phyloP scores from a whole-genome alignment of 2,329 filamentous ascomycete genomes.

The Sphaerulina vaccinii region DNA sequence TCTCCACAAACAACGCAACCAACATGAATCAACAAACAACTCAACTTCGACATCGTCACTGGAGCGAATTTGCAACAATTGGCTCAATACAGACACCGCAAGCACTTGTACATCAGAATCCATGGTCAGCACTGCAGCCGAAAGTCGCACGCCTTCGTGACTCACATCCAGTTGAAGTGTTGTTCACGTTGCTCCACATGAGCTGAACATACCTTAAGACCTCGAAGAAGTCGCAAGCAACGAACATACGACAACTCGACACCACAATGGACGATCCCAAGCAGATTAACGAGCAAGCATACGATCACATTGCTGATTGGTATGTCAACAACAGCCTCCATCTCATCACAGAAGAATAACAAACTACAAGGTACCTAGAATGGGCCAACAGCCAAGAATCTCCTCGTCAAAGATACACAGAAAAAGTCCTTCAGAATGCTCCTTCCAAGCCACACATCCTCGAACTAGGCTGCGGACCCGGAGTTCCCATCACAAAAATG shows the following conservation, averaged over 20 bases:
- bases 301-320: conserved; percentile 39
- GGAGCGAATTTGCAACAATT: too few relatives aligned
- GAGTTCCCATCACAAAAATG: conserved; percentile 35
- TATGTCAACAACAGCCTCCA: conserved; percentile 24
- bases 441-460: conserved; percentile 31
- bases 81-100: too few relatives aligned
- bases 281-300: conserved; percentile 28
- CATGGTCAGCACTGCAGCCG: too few relatives aligned
- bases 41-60: too few relatives aligned
- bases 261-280: conserved; percentile 14
- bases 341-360: not conserved
- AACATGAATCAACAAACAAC: too few relatives aligned
- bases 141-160: not conserved
- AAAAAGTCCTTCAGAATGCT: conserved; percentile 31
- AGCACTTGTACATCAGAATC: too few relatives aligned
- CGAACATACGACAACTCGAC: not conserved
- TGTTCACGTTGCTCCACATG: not conserved
- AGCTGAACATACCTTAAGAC: not conserved
- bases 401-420: conserved; percentile 37
- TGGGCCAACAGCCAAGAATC: conserved; percentile 37
- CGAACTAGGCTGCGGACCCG: conserved; percentile 46
- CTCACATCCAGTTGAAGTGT: not conserved
- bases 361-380: conserved; percentile 28
- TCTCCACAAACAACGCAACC: too few relatives aligned
- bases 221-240: not conserved